Percentiles rank a stretch among this genome's conserved stretches.
phyloP scores from a whole-genome alignment of 768 basidiomycete species.

The Crassisporium funariophilum region DNA sequence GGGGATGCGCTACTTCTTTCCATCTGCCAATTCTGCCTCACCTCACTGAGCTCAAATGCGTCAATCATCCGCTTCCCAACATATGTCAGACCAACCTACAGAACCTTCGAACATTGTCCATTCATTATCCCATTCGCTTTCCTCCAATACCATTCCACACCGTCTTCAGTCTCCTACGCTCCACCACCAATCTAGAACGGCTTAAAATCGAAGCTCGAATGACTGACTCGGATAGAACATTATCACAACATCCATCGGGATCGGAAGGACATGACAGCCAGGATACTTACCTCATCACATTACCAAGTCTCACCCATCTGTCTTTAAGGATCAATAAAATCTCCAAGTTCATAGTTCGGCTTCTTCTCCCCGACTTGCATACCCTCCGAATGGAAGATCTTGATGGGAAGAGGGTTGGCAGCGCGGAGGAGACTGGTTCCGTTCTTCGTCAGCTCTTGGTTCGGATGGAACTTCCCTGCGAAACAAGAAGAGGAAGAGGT shows the following conservation, averaged over 20 bases:
- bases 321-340: conserved; percentile 37
- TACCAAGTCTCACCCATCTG: conserved; percentile 27
- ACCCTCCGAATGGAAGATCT: conserved; percentile 35
- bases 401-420: conserved; percentile 32
- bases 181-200: conserved; percentile 8
- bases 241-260: neutral
- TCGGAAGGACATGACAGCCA: neutral
- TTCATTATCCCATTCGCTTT: conserved; percentile 19
- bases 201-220: conserved; percentile 19
- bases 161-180: conserved; percentile 8
- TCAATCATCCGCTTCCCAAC: conserved; percentile 15
- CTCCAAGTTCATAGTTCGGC: conserved; percentile 28
- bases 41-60: conserved; percentile 13
- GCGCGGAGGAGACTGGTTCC: conserved; percentile 28
- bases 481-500: conserved; percentile 13
- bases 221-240: neutral
- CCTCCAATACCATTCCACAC: conserved; percentile 10
- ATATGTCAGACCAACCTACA: conserved; percentile 7
- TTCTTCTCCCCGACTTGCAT: conserved; percentile 33
- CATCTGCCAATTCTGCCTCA: conserved; percentile 11
- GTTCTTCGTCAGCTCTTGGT: conserved; percentile 31
- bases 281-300: conserved; percentile 16
- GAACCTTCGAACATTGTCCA: conserved; percentile 7
- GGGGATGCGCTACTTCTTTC: conserved; percentile 3
- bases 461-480: conserved; percentile 32